Conservation (phyloP, 441 rosid genomes). For the Bruguiera hainesii region DNA sequence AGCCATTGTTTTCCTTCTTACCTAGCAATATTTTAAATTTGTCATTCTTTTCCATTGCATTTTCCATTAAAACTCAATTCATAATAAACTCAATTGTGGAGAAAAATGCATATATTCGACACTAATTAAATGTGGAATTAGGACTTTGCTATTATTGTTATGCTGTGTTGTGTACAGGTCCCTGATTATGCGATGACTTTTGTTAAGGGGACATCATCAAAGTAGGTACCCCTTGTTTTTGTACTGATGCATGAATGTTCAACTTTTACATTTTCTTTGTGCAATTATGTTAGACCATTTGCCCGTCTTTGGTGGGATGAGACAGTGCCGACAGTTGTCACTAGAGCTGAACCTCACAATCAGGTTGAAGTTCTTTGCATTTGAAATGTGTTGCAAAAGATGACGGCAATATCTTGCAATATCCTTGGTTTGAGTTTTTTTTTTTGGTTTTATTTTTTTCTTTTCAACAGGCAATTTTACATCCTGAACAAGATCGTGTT, state of each 20-base stretch:
- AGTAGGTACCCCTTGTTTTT: conserved; percentile 33
- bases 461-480: conserved; percentile 44
- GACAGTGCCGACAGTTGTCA: conserved; percentile 78
- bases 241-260: background rate
- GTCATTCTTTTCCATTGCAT: background rate
- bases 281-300: conserved; percentile 47
- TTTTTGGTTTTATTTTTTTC: background rate
- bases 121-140: too few relatives aligned
- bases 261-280: background rate
- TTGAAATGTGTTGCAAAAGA: background rate
- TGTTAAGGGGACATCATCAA: conserved; percentile 44
- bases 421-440: background rate
- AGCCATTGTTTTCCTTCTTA: background rate
- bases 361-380: conserved; percentile 34
- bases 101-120: too few relatives aligned
- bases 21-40: background rate
- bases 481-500: conserved; percentile 68
- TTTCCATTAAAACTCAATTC: background rate
- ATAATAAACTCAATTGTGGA: background rate
- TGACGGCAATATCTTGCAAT: too few relatives aligned
- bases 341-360: conserved; percentile 74
- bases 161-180: conserved; percentile 35
- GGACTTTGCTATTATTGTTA: background rate
- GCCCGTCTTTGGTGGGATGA: conserved; percentile 90
- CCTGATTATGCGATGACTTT: conserved; percentile 65